phyloP scores from a whole-genome alignment of 139 green algal genomes.

The Haematococcus lacustris region DNA sequence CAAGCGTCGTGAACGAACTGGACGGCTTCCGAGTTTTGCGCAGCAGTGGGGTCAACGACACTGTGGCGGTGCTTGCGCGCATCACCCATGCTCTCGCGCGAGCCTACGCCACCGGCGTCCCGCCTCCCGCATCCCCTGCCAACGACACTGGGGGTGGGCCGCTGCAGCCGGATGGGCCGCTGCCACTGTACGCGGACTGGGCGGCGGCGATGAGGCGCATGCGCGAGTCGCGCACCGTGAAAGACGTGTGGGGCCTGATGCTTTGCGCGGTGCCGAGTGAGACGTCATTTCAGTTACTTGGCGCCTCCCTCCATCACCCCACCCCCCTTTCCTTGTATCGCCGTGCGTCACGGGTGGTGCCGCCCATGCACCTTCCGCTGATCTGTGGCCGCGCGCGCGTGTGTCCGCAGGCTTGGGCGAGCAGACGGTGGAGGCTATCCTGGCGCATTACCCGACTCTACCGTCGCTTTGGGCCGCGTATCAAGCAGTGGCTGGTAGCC shows the following conservation, averaged over 20 bases:
- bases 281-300: no score
- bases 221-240: slow-evolving; percentile 7
- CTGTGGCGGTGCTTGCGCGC: slow-evolving; percentile 11
- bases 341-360: no score
- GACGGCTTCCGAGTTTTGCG: slow-evolving; percentile 24
- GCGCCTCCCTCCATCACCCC: no score
- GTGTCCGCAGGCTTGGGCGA: slow-evolving; percentile 1
- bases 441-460: neutral
- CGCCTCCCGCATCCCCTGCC: no score
- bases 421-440: neutral
- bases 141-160: no score
- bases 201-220: slow-evolving; percentile 1
- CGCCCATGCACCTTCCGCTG: no score
- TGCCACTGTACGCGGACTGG: slow-evolving; percentile 10
- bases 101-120: no score
- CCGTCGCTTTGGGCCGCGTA: neutral
- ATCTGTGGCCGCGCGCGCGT: no score
- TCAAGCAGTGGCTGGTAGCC: neutral
- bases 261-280: slow-evolving; percentile 24
- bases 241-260: slow-evolving; percentile 27
- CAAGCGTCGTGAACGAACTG: slow-evolving; percentile 7
- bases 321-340: no score
- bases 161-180: neutral
- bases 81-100: slow-evolving; percentile 16
- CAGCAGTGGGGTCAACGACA: slow-evolving; percentile 1